Base-by-base conservation (phyloP, 257 asterid species). In the Cordia subcordata region DNA sequence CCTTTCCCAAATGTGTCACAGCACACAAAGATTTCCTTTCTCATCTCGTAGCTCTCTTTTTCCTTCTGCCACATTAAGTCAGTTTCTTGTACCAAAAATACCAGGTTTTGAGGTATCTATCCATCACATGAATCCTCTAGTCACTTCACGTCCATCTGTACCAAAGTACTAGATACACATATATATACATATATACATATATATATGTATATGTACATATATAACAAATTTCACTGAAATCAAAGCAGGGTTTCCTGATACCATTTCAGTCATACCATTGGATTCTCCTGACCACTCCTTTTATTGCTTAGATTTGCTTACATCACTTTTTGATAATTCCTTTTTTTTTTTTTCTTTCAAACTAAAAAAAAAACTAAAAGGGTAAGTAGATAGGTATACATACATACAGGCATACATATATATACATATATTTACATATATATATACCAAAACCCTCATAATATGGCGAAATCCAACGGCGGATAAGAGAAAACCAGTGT, bases 381-480 rank as follows among this genome's bases (percentile, higher is more conserved):
- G n/a, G n/a, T n/a, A n/a, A n/a, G n/a, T n/a, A n/a, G n/a, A n/a
- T n/a, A n/a, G n/a, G n/a, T n/a, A n/a, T n/a, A n/a, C n/a, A n/a
- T n/a, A n/a, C n/a, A n/a, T n/a, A n/a, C n/a, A n/a, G n/a, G n/a
- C n/a, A n/a, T n/a, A n/a, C n/a, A n/a, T n/a, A n/a, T n/a, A n/a
- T n/a, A n/a, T n/a, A n/a, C n/a, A n/a, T n/a, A n/a, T n/a, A n/a
- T n/a, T n/a, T n/a, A n/a, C n/a, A n/a, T n/a, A n/a, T n/a, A n/a
- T 51, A 18, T 11, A 17, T 11, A 10, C 32, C 56, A 19, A 51
- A 51, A 39, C 20, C 55, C 57, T 27, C 38, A 49, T 20, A 14
- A 38, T 45, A 46, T 27, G 47, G 33, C 57, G 10, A 17, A 38
- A 54, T 58, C 27, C 27, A 32, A 80, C 78, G 87, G 78, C 12